Base-by-base conservation (phyloP, 306 rosid species). In the Vachellia collinsii region DNA sequence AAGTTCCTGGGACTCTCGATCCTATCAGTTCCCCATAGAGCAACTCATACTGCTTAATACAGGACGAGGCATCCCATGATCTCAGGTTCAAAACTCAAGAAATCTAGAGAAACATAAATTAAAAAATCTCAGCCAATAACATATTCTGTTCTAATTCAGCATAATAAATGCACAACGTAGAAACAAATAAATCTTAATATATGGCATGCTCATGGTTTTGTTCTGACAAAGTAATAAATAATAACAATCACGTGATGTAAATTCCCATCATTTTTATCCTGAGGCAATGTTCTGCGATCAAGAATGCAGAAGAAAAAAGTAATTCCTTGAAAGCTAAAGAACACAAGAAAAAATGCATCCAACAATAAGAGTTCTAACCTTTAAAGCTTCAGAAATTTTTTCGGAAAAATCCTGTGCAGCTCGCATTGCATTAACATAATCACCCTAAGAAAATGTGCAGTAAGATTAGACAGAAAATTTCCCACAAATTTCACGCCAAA, bases 321-420 rank as follows among this genome's bases (percentile, higher is more conserved):
- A 25, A 38, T 61, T 23, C 38, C 19, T 11, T 23, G 39, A 23
- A 61, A 61, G 38, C 17, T 61, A 9, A 23, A 19, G 38, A 61
- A 61, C 36, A 23, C 66, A 29, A 13, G 41, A 7, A 64, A 63
- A 64, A 6, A 68, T 80, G 64, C 77, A 82, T 37, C 38, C 38
- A 6, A 43, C 73, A 58, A 20, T 65, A n/a, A 62, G 54, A 72
- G 67, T 72, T 74, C 87, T 72, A 80, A 95, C 99, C 99, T 95
- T 86, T 82, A 93, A 83, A 74, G 95, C 88, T 43, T 88, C 74
- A 67, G 99, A 90, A 46, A 95, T 75, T 86, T 82, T 91, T 77
- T 95, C 63, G 76, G 93, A 85, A 77, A 95, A 95, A 64, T 93
- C 97, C 87, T 91, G 82, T 39, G 99, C 99, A 80, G 99, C 98